Percentiles rank a stretch among this genome's conserved stretches.
phyloP scores from a whole-genome alignment of 2,329 filamentous ascomycete genomes.

The Colletotrichum tropicale region DNA sequence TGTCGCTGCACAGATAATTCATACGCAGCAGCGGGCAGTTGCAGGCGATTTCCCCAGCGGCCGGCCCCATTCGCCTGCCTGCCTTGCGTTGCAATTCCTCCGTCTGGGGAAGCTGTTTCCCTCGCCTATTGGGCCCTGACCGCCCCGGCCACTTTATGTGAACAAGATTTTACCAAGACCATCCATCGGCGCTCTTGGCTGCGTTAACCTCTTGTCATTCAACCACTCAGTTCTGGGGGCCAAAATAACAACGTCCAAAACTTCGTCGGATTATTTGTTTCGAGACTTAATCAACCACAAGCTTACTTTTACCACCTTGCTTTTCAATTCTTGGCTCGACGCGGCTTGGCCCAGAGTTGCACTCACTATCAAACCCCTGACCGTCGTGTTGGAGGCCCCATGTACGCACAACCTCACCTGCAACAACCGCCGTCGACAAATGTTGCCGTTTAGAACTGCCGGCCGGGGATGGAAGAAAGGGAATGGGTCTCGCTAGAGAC shows the following conservation, averaged over 20 bases:
- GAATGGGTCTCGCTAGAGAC: not conserved
- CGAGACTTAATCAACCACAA: not conserved
- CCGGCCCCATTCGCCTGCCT: not conserved
- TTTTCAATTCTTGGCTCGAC: not conserved
- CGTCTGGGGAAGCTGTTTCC: not conserved
- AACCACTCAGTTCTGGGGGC: not conserved
- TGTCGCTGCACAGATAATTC: not conserved
- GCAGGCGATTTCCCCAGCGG: not conserved
- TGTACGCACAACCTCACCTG: not conserved
- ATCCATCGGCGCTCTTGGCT: conserved; percentile 8
- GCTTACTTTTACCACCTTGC: conserved; percentile 4
- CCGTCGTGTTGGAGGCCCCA: not conserved
- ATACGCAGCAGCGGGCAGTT: not conserved
- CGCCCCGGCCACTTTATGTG: not conserved
- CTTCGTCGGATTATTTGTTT: not conserved
- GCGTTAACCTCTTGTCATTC: not conserved
- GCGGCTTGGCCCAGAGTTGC: not conserved
- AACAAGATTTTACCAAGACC: conserved; percentile 14
- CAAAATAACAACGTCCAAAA: not conserved
- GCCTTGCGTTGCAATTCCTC: not conserved
- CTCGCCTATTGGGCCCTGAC: not conserved
- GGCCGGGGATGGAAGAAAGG: not conserved
- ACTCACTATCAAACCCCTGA: not conserved
- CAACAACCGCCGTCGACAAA: conserved; percentile 5
- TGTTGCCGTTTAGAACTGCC: conserved; percentile 6